phyloP scores from a whole-genome alignment of 2,329 filamentous ascomycete species.

The Cryoendolithus antarcticus region DNA sequence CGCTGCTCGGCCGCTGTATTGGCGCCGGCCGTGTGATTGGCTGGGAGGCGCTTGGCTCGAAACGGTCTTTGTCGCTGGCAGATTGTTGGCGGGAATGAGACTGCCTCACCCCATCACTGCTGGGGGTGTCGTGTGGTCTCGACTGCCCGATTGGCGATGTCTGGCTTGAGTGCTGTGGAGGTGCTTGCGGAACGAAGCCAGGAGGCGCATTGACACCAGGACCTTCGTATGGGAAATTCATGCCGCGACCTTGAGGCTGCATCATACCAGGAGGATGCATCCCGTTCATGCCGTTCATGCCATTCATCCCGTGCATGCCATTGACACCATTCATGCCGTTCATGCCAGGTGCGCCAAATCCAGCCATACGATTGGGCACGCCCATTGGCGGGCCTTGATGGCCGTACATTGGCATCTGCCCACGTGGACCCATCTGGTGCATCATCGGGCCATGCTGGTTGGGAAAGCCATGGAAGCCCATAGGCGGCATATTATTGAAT shows the following conservation, averaged over 20 bases:
- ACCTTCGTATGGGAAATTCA: conserved; percentile 39
- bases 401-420: conserved; percentile 42
- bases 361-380: conserved; percentile 20
- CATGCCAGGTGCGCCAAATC: conserved; percentile 47
- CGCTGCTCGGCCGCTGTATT: conserved; percentile 76
- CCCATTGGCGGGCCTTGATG: conserved; percentile 39
- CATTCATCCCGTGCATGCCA: conserved; percentile 32
- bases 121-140: conserved; percentile 13
- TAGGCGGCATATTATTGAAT: conserved; percentile 34
- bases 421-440: conserved; percentile 39
- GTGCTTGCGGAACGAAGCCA: conserved; percentile 38
- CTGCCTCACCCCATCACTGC: conserved; percentile 24
- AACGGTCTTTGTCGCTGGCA: conserved; percentile 39
- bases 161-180: conserved; percentile 19
- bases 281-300: conserved; percentile 14
- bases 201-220: conserved; percentile 28
- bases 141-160: conserved; percentile 22
- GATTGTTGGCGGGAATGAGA: conserved; percentile 66
- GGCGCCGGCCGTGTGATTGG: conserved; percentile 64
- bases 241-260: conserved; percentile 35
- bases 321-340: conserved; percentile 28
- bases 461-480: conserved; percentile 46
- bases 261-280: conserved; percentile 40
- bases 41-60: conserved; percentile 52
- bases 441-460: conserved; percentile 43